Conservation (phyloP, 2,329 filamentous ascomycete genomes). For the Penicillium sp. region DNA sequence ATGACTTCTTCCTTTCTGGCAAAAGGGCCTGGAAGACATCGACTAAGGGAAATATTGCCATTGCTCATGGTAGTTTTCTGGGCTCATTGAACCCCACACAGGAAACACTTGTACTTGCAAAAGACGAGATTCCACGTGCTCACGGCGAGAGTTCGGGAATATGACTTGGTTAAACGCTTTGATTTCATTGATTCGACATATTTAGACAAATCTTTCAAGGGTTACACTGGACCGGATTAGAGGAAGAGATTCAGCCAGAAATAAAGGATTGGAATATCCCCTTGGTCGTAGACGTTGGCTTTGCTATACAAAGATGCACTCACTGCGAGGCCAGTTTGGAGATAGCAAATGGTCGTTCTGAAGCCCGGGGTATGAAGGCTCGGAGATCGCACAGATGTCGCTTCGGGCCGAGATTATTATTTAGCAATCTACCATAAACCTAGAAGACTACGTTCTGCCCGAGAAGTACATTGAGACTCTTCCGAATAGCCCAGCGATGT, state of each 20-base stretch:
- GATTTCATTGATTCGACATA: too few species aligned
- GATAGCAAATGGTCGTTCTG: background rate
- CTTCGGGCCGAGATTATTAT: too few species aligned
- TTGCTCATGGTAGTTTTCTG: background rate
- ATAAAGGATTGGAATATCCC: too few species aligned
- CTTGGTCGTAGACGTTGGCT: too few species aligned
- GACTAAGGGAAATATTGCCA: slow-evolving; percentile 9
- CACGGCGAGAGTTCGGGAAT: background rate
- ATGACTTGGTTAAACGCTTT: background rate
- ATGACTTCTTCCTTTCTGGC: slow-evolving; percentile 15
- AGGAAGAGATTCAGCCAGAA: too few species aligned
- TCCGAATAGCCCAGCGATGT: slow-evolving; percentile 28
- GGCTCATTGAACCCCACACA: background rate
- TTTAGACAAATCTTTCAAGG: too few species aligned
- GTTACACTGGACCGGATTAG: too few species aligned
- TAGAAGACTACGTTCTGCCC: slow-evolving; percentile 25
- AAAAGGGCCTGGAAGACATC: slow-evolving; percentile 18
- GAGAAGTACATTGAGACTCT: slow-evolving; percentile 26
- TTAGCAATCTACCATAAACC: slow-evolving; percentile 23
- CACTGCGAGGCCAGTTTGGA: background rate
- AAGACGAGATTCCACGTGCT: background rate
- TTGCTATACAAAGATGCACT: background rate
- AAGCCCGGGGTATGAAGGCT: background rate
- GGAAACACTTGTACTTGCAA: background rate
- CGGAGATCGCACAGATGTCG: background rate